Percentiles rank a stretch among this genome's conserved stretches.
phyloP scores from a whole-genome alignment of 2,329 filamentous ascomycete genomes.

The Ophiostoma piceae region DNA sequence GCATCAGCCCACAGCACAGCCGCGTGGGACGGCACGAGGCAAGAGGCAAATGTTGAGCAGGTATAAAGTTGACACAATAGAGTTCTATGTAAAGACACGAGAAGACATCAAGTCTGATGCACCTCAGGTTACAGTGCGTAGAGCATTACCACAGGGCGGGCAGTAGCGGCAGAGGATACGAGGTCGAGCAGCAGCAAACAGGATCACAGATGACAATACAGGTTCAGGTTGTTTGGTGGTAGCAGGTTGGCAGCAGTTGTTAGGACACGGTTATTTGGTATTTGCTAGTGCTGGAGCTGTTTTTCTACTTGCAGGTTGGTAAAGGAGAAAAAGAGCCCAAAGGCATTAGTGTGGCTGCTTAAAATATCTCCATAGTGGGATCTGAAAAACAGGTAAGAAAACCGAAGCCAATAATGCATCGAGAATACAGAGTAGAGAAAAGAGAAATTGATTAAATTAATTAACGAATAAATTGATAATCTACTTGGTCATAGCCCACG shows the following conservation, averaged over 20 bases:
- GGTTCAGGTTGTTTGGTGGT: not conserved
- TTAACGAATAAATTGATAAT: not conserved
- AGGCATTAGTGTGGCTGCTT: not conserved
- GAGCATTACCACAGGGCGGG: not conserved
- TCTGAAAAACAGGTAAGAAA: not conserved
- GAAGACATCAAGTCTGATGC: not conserved
- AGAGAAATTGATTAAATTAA: not conserved
- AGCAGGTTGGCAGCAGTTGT: not conserved
- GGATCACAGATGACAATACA: not conserved
- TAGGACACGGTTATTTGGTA: too few species aligned
- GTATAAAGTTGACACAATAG: not conserved
- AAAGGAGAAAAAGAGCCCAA: not conserved
- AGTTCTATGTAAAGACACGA: not conserved
- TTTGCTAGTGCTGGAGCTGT: not conserved
- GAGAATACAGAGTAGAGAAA: too few species aligned
- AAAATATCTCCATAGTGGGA: conserved; percentile 8
- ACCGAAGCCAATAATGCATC: not conserved
- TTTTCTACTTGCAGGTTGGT: not conserved
- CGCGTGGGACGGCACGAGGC: not conserved
- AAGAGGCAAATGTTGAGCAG: not conserved
- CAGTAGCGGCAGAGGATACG: conserved; percentile 12
- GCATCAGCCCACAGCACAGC: conserved; percentile 6
- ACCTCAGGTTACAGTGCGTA: not conserved
- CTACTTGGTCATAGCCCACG: not conserved
- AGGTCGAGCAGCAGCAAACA: not conserved